Base-by-base conservation (phyloP, 805 yeast genomes). In the Lachancea meyersii region DNA sequence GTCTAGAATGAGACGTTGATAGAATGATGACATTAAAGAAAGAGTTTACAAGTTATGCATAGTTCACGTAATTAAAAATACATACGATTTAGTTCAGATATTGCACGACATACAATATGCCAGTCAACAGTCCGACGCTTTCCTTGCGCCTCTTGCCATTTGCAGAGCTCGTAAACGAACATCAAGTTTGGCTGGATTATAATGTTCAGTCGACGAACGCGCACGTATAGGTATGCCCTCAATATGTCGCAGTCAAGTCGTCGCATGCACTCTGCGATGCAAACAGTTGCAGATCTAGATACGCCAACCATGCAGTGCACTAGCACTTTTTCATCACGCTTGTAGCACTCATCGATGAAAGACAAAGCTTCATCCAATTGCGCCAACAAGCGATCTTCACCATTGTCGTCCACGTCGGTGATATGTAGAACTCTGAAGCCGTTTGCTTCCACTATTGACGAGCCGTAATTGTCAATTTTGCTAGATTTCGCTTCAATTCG, bases 301-400 rank as follows among this genome's bases (percentile, higher is more conserved):
- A 91, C 97, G 0, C 97, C 97, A 37, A 87, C 97, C 57, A 95
- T 84, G 55, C 97, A 91, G 61, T 91, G 97, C 9, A 91, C 89
- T 47, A 91, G 68, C 2, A 81, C 77, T 35, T 74, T 75, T 18
- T 76, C 77, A 28, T 64, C 65, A 1, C 51, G 50, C 17, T 60
- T 50, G 48, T 68, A 66, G 16, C 76, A 75, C 21, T 70, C 72
- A 41, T 85, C 82, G 40, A 88, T 76, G 55, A 79, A 86, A 1
- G 73, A 67, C 31, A 91, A 66, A 18, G 89, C 80, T 31, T 72
- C 71, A 11, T 80, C 77, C 34, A 89, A 67, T 3, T 82, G 74
- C 28, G 66, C 64, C 0, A 82, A 71, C 38, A 89, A 65, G 44
- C 85, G 79, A 48, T 89, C 96, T 36, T 85, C 80, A 1, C 97